Percentiles rank a stretch among this genome's conserved stretches.
phyloP scores from a whole-genome alignment of 2,329 filamentous ascomycete species.

The Daldinia sp. region DNA sequence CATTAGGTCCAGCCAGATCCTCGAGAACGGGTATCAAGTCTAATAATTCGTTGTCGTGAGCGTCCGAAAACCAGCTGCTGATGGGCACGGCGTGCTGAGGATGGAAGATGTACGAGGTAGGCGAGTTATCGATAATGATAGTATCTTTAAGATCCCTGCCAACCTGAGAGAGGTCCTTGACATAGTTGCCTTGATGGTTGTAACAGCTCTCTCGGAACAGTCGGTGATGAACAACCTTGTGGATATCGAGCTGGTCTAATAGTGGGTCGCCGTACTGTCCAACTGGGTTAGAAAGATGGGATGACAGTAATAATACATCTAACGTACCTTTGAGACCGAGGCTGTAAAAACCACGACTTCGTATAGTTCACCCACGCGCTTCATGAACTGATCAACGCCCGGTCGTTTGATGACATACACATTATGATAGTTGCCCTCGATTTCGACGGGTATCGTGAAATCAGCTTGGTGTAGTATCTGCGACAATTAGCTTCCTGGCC shows the following conservation, averaged over 20 bases:
- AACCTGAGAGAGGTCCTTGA: slow-evolving; percentile 98
- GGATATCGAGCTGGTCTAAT: slow-evolving; percentile 95
- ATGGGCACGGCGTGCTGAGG: slow-evolving; percentile 98
- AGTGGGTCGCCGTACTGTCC: slow-evolving; percentile 91
- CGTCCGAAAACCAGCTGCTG: slow-evolving; percentile 99
- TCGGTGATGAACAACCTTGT: slow-evolving; percentile 93
- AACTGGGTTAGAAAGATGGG: slow-evolving; percentile 35
- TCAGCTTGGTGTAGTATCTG: slow-evolving; percentile 97
- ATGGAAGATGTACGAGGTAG: slow-evolving; percentile 99
- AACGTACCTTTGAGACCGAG: slow-evolving; percentile 89
- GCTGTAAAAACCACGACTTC: slow-evolving; percentile 99
- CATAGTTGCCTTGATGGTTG: slow-evolving; percentile 99
- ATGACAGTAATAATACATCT: background rate
- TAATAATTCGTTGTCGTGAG: slow-evolving; percentile 97
- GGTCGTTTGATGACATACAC: slow-evolving; percentile 99
- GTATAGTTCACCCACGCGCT: slow-evolving; percentile 94
- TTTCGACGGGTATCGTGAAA: slow-evolving; percentile 98
- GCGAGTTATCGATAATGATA: slow-evolving; percentile 99
- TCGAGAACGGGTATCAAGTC: slow-evolving; percentile 98
- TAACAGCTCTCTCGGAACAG: slow-evolving; percentile 98
- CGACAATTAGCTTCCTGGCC: slow-evolving; percentile 11
- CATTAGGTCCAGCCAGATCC: slow-evolving; percentile 87
- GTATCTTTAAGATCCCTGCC: slow-evolving; percentile 95
- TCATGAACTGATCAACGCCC: slow-evolving; percentile 99
- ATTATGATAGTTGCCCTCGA: slow-evolving; percentile 98